Evolutionary conservation across 2,329 filamentous ascomycete species (phyloP).

Genomic region (Pseudogymnoascus sp.): DNA sequence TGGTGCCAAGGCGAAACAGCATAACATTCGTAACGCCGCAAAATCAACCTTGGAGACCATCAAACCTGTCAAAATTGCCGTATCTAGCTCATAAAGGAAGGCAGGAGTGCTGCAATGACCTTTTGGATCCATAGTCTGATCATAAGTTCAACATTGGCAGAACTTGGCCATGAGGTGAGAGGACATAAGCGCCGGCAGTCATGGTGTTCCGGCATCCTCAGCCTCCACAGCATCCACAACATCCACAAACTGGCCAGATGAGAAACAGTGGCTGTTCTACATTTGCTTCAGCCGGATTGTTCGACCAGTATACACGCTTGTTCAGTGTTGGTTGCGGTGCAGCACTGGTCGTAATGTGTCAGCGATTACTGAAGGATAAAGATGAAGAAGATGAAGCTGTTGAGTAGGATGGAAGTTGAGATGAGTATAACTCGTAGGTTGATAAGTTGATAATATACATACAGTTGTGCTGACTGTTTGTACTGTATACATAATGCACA

Average conservation of each 20-base stretch:
- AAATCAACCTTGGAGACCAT: not conserved
- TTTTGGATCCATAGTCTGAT: not conserved
- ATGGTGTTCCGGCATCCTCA: not conserved
- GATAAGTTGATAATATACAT: too few species aligned
- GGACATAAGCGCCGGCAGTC: not conserved
- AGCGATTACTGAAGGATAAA: not conserved
- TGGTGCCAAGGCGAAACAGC: not conserved
- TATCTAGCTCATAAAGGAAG: not conserved
- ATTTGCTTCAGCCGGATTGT: conserved; percentile 1
- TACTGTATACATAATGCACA: not conserved
- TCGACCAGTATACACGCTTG: not conserved
- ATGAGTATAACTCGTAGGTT: too few species aligned
- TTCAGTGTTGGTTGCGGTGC: not conserved
- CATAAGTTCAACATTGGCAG: not conserved
- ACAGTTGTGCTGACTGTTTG: not conserved
- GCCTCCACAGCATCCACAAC: not conserved
- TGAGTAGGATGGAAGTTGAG: too few species aligned
- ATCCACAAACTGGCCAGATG: not conserved
- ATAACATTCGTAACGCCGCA: not conserved
- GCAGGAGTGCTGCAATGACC: not conserved
- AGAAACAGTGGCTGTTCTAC: conserved; percentile 2
- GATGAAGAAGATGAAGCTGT: too few species aligned
- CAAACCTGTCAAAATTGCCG: not conserved
- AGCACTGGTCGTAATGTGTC: not conserved
- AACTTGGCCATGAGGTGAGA: not conserved